A percentile compares a stretch with the other conserved stretches of the same genome.
Conservation (phyloP, 2,329 filamentous ascomycete genomes). For the Neocatenulostroma microsporum region DNA sequence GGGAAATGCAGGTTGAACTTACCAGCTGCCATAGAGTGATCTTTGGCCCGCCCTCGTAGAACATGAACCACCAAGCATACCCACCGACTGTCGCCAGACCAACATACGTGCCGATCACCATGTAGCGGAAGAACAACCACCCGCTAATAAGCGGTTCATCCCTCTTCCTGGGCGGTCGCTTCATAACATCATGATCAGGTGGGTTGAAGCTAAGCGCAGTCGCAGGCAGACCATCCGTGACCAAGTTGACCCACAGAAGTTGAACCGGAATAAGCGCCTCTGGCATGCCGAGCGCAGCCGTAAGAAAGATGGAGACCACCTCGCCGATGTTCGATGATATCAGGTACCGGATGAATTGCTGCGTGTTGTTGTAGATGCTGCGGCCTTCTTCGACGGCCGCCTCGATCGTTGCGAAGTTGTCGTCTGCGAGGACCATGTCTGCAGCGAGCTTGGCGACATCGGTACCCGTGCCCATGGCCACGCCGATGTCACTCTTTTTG, state of each 20-base stretch:
- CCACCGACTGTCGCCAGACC: conserved; percentile 90
- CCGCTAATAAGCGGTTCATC: conserved; percentile 88
- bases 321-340: conserved; percentile 99
- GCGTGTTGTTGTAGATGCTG: conserved; percentile 99
- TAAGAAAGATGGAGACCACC: conserved; percentile 97
- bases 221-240: conserved; percentile 92
- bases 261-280: conserved; percentile 96
- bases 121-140: conserved; percentile 96
- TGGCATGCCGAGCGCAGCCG: conserved; percentile 91
- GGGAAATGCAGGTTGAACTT: conserved; percentile 25
- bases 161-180: conserved; percentile 77
- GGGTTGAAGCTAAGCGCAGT: conserved; percentile 98
- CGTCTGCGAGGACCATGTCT: conserved; percentile 97
- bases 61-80: conserved; percentile 99
- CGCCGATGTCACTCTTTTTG: conserved; percentile 98
- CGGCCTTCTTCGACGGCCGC: conserved; percentile 93
- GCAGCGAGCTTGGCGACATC: conserved; percentile 94
- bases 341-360: conserved; percentile 98
- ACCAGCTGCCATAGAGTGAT: conserved; percentile 82
- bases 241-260: conserved; percentile 96
- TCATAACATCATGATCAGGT: conserved; percentile 98
- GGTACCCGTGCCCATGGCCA: conserved; percentile 96
- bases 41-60: conserved; percentile 79
- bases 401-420: conserved; percentile 98
- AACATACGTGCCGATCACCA: conserved; percentile 93